Conservation (phyloP, 805 yeast species). For the Wickerhamiella brachini region DNA sequence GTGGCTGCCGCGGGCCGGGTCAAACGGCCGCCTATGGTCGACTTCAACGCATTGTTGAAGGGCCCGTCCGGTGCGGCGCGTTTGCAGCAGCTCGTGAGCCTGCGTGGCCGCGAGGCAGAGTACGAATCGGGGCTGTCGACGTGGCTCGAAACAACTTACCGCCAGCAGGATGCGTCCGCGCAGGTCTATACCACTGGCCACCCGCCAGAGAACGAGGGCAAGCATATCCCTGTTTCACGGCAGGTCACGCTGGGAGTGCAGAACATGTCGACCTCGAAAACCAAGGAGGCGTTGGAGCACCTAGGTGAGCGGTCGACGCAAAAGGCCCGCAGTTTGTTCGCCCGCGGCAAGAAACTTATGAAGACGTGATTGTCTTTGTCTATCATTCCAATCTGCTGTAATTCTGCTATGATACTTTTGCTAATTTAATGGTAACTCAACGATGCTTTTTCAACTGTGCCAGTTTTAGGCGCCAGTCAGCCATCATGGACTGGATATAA, state of each 20-base stretch:
- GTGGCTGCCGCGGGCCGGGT: constrained; percentile 12
- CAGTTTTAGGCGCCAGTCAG: no score
- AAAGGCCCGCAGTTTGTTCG: constrained; percentile 23
- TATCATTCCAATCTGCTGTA: no score
- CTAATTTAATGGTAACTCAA: no score
- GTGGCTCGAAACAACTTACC: constrained; percentile 20
- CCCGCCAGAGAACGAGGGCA: constrained; percentile 19
- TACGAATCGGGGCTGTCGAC: constrained; percentile 23
- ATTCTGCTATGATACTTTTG: no score
- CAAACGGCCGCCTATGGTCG: constrained; percentile 23
- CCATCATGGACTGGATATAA: no score
- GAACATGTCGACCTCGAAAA: constrained; percentile 11
- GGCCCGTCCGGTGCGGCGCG: constrained; percentile 20
- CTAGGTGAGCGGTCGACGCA: constrained; percentile 24
- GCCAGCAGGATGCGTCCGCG: constrained; percentile 4
- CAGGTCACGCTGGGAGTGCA: constrained; percentile 17
- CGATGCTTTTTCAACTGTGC: no score
- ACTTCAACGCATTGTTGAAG: constrained; percentile 21
- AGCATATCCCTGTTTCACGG: constrained; percentile 17
- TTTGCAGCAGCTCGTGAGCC: constrained; percentile 17
- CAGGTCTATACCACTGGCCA: constrained; percentile 18
- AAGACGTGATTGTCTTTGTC: neutral
- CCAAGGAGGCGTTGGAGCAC: constrained; percentile 19
- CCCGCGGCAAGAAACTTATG: constrained; percentile 13
- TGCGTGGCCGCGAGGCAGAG: constrained; percentile 22